Conservation (phyloP, 2,329 filamentous ascomycete genomes). For the Aspergillus fischeri region DNA sequence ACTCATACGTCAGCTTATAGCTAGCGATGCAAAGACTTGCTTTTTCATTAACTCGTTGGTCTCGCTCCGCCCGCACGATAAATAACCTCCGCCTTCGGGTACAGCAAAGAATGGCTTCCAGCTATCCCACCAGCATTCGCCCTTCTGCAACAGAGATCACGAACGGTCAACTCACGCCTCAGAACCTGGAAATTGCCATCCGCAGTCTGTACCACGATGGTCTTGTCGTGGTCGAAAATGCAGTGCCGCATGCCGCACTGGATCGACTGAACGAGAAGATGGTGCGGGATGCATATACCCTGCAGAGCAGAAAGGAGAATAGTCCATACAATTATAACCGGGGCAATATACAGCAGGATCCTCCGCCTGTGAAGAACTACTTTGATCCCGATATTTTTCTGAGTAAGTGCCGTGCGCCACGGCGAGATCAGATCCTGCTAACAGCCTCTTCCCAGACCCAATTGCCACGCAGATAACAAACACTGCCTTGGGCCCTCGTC, state of each 20-base stretch:
- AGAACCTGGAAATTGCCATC: conserved; percentile 55
- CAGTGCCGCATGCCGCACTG: conserved; percentile 48
- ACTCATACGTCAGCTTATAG: not conserved
- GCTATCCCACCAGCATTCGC: conserved; percentile 28
- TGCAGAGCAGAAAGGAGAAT: conserved; percentile 51
- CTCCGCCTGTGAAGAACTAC: conserved; percentile 47
- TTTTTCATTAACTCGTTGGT: not conserved
- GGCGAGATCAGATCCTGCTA: not conserved
- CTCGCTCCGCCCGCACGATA: not conserved
- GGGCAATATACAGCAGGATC: conserved; percentile 57
- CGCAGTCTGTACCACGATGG: conserved; percentile 51
- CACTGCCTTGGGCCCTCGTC: conserved; percentile 51
- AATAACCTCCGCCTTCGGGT: not conserved
- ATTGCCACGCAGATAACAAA: conserved; percentile 35
- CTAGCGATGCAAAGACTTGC: not conserved
- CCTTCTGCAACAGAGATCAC: conserved; percentile 43
- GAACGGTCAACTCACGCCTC: conserved; percentile 37
- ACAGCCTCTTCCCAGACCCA: conserved; percentile 42
- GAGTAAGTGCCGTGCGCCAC: conserved; percentile 38
- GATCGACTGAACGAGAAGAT: conserved; percentile 57
- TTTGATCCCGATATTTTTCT: conserved; percentile 51
- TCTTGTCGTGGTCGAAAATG: conserved; percentile 54
- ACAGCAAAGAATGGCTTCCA: not conserved
- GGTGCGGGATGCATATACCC: conserved; percentile 52
- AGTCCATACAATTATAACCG: conserved; percentile 60